Evolutionary conservation across 108 stramenopile genomes (phyloP), one percentile per base, ranked within the genome.

Genomic region (Skeletonema costatum): DNA sequence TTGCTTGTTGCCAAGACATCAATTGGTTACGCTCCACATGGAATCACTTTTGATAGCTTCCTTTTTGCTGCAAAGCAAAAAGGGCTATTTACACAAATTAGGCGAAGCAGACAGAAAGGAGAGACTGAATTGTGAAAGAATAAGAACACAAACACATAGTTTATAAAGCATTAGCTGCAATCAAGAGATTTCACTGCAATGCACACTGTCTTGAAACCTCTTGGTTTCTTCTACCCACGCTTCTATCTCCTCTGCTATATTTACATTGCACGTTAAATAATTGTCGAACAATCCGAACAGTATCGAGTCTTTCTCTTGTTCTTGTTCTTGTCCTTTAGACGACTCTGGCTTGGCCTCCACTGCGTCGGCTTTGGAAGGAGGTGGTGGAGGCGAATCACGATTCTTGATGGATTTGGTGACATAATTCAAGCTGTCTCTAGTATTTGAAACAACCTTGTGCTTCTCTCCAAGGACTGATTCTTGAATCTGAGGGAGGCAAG

Each of bases 381-480:
- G 19, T 6, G 51, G 51, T 21, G 51, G 51, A 21, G 51, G 25
- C 2, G 53, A 56, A 25, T 56, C 53, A 9, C 25, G 19, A 56
- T 25, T 56, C 53, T 25, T 56, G n/a, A 56, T 56, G 53, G 74
- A 75, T 25, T 56, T 41, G 6, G 41, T 35, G 3, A 90, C 81
- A 31, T 81, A 77, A 38, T 87, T 77, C n/a, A 92, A 82, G 70
- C 83, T 87, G 13, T 87, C 88, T 29, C 66, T 59, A 31, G 91
- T 92, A 42, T 64, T 76, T 2, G 58, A n/a, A 17, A 87, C 83
- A 62, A 76, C 71, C 60, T 86, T 82, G 36, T 90, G 80, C n/a
- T 90, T 80, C 19, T 90, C 88, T 21, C 85, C 87, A 12, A 90
- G 65, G 3, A 92, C 88, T 3, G 87, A 89, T 79, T 92, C 86